Evolutionary conservation across 2,329 filamentous ascomycete species (phyloP), one percentile per base, ranked within the genome.

Genomic region (Diplocarpon mali): DNA sequence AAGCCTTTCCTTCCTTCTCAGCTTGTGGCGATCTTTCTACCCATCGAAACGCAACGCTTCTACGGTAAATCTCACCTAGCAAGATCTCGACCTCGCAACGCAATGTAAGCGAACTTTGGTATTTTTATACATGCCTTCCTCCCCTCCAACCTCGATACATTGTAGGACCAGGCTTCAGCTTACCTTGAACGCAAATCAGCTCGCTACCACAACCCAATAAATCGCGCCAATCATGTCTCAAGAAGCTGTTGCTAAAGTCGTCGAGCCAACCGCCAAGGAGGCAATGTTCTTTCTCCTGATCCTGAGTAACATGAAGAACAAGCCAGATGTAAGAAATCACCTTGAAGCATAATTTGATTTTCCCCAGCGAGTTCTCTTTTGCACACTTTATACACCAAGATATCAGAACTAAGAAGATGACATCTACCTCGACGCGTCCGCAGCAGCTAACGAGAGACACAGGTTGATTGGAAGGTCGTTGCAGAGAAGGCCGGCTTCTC

Each of bases 391-490:
- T 35, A 35, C 15, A 35, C 4, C 14, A 15, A 11, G 9, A 9
- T 14, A 32, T 5, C 9, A 3, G 11, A 12, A 32, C 9, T 9
- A 5, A 32, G 30, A 32, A 12, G n/a, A 32, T 10, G 20, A 7
- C 20, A 7, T 7, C 7, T 7, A 24, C 7, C 20, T 32, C 9
- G 11, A 10, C 9, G 9, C 30, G 9, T 14, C 4, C 5, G 30
- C 30, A 14, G 3, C 30, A 9, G 5, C 30, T 14, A 32, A 12
- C 11, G 3, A 9, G 5, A 12, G 30, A 14, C 30, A 32, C 3
- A 28, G 55, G 48, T 54, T 10, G 67, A 76, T 53, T 75, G 72
- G 72, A 57, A 64, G 0, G 57, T 53, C 4, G 67, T 75, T 2
- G 70, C 71, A 1, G 27, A 40, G 0, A 65, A 67, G 11, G 56